A percentile compares a stretch with the other conserved stretches of the same genome.
These are phyloP conservation scores for Coemansia sp. DNA, from an alignment of 192 early-diverging fungal species.

Conservation along the genomic window DNA sequence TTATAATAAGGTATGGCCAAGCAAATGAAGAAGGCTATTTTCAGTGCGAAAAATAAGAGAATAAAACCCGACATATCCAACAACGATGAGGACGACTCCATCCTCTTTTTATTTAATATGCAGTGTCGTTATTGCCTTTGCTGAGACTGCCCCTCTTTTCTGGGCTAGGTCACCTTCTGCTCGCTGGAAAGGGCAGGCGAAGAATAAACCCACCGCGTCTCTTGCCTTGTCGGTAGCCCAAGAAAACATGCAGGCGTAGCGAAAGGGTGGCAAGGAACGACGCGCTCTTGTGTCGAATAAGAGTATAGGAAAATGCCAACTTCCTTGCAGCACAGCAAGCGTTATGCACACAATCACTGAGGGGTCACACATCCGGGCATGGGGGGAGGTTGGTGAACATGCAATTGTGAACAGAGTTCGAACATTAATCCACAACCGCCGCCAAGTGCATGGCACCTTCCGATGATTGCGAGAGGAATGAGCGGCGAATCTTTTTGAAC, in stretches of 20 bases:
- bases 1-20: background rate
- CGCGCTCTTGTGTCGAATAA: background rate
- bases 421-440: background rate
- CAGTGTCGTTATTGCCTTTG: background rate
- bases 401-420: background rate
- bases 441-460: no score
- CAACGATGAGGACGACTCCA: background rate
- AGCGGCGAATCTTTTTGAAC: background rate
- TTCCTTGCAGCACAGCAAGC: background rate
- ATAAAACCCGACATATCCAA: background rate
- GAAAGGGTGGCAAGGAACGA: background rate
- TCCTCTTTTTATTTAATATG: background rate
- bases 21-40: background rate
- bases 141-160: background rate
- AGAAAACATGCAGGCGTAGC: constrained; percentile 1
- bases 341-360: background rate
- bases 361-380: background rate
- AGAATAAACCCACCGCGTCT: background rate
- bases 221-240: constrained; percentile 2
- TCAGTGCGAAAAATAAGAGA: background rate
- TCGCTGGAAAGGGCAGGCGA: background rate
- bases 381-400: background rate
- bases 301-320: background rate
- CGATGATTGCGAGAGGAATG: background rate
- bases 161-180: background rate